Evolutionary conservation across 345 rosid species (phyloP), one percentile per base, ranked within the genome.

Genomic region (Conringia planisiliqua): DNA sequence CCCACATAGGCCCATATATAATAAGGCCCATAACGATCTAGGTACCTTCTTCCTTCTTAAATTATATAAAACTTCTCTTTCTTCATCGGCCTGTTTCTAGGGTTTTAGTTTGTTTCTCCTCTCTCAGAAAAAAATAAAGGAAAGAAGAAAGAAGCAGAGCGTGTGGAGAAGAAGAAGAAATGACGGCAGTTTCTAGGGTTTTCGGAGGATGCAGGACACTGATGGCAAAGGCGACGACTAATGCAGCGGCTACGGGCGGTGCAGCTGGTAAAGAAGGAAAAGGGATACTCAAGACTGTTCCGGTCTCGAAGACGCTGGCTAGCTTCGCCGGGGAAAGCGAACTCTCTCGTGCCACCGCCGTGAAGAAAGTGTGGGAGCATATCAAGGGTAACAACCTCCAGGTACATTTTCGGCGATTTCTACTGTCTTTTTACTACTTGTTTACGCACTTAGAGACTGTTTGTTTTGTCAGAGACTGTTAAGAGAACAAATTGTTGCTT

Each of bases 281-380:
- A 39, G 66, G 66, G 36, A 64, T 77, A 4, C 61, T 77, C 0
- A 77, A 77, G 72, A 11, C 9, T 17, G 17, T 63, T 29, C 66
- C 67, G 1, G 72, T 77, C 24, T 71, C 76, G 18, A 44, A 63
- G 44, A 59, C 50, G 44, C 82, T 82, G 5, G 39, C 83, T 38
- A 36, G 17, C 5, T 85, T 87, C 80, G 50, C 82, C 11, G 91
- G 88, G 5, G 74, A 62, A 39, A 71, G 40, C 17, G 84, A 85
- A 68, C 80, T 76, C 59, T 79, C 85, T 78, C 86, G 91, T 17
- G 18, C 79, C 16, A 54, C 78, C 0, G 87, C 83, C 6, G 80
- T 81, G 62, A 85, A 85, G 79, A 80, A 77, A 74, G 75, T 87
- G 18, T 87, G 91, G 89, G 78, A 64, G 33, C 67, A 83, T 14